phyloP scores from a whole-genome alignment of 1,284 basidiomycete species.

The Anthracocystis setariae region DNA sequence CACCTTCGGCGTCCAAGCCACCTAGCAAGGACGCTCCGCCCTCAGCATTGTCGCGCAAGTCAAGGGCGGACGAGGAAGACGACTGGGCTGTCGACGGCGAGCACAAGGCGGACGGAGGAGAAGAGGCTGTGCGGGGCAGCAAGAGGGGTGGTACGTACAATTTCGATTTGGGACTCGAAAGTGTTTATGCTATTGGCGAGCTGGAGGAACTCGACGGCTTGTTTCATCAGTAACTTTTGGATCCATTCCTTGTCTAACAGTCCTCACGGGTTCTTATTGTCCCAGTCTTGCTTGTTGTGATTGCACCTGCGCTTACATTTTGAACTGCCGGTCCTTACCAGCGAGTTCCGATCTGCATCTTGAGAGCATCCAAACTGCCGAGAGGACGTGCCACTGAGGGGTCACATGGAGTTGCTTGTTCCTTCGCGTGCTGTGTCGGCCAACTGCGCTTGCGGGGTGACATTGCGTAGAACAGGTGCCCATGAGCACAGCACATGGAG shows the following conservation, averaged over 20 bases:
- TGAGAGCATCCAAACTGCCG: no score
- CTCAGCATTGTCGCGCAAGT: slow-evolving; percentile 18
- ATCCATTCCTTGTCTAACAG: no score
- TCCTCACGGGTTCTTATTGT: no score
- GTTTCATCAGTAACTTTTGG: slow-evolving; percentile 30
- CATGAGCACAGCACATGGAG: not conserved
- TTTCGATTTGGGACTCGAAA: slow-evolving; percentile 70
- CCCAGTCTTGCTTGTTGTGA: no score
- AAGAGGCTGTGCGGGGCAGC: slow-evolving; percentile 36
- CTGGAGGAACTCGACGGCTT: slow-evolving; percentile 51
- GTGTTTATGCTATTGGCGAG: slow-evolving; percentile 61
- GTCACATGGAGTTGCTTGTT: no score
- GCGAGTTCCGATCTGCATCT: no score
- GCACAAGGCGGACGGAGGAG: slow-evolving; percentile 4
- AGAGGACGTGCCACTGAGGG: no score
- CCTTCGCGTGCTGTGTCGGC: not conserved
- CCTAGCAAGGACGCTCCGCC: slow-evolving; percentile 35
- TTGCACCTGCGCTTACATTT: no score
- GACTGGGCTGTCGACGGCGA: slow-evolving; percentile 43
- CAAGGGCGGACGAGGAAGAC: slow-evolving; percentile 11
- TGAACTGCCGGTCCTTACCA: no score
- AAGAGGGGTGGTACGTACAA: slow-evolving; percentile 60
- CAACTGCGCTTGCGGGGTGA: slow-evolving; percentile 1
- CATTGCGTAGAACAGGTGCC: not conserved
- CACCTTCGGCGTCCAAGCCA: slow-evolving; percentile 31